Conservation (phyloP, 352 stramenopile genomes). For the Peronospora destructor region DNA sequence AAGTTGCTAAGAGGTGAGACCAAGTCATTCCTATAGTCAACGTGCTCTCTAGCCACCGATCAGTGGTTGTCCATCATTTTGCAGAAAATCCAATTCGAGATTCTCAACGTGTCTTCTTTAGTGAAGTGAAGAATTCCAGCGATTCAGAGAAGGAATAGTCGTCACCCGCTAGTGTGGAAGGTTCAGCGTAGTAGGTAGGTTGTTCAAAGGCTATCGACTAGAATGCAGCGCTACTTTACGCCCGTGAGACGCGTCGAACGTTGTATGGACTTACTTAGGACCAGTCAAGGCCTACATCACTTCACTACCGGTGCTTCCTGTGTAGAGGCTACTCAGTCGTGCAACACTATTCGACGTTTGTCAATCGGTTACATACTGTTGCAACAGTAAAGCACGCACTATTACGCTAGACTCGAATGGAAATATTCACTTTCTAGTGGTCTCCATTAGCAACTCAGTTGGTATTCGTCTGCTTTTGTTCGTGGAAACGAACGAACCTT, state of each 20-base stretch:
- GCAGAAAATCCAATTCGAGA: slow-evolving; percentile 24
- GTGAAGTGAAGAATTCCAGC: slow-evolving; percentile 4
- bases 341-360: slow-evolving; percentile 7
- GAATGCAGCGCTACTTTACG: slow-evolving; percentile 14
- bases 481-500: background rate
- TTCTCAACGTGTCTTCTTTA: slow-evolving; percentile 5
- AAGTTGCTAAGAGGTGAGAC: slow-evolving; percentile 14
- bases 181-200: no score
- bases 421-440: background rate
- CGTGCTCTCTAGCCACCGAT: slow-evolving; percentile 17
- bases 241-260: background rate
- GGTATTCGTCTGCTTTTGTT: background rate
- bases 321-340: slow-evolving; percentile 1
- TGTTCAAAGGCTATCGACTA: slow-evolving; percentile 6
- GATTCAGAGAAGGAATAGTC: background rate
- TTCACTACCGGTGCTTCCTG: background rate
- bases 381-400: slow-evolving; percentile 2
- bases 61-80: slow-evolving; percentile 12
- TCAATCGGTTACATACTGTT: slow-evolving; percentile 6
- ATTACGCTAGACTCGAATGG: background rate
- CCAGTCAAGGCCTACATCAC: slow-evolving; percentile 9
- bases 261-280: slow-evolving; percentile 5
- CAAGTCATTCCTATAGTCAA: slow-evolving; percentile 6
- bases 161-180: background rate
- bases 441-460: background rate